Conservation (phyloP, 2,329 filamentous ascomycete genomes). For the Hymenoscyphus infarciens region DNA sequence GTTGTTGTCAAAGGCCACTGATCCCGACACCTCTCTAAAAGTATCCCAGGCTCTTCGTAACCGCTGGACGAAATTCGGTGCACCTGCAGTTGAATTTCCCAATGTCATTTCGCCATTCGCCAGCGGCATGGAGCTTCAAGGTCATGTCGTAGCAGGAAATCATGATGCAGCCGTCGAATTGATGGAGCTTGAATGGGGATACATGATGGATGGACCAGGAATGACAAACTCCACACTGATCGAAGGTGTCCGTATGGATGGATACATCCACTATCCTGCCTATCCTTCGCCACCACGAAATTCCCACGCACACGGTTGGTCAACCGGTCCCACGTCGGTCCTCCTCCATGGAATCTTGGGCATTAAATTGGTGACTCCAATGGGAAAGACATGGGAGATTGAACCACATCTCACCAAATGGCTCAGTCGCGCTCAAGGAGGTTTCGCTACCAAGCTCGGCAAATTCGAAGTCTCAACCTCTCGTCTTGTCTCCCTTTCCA, state of each 20-base stretch:
- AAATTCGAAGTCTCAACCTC: slow-evolving; percentile 35
- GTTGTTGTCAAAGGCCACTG: slow-evolving; percentile 38
- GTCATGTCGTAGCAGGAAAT: slow-evolving; percentile 42
- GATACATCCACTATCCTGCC: slow-evolving; percentile 37
- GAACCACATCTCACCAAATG: slow-evolving; percentile 39
- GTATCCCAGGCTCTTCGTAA: slow-evolving; percentile 23
- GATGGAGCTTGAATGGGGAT: slow-evolving; percentile 49
- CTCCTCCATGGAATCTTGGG: slow-evolving; percentile 44
- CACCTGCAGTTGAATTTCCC: slow-evolving; percentile 44
- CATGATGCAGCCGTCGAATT: slow-evolving; percentile 40
- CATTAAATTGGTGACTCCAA: slow-evolving; percentile 37
- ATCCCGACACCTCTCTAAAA: slow-evolving; percentile 17
- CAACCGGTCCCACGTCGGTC: slow-evolving; percentile 44
- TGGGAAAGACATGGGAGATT: slow-evolving; percentile 39
- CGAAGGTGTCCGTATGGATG: slow-evolving; percentile 39
- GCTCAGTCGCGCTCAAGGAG: slow-evolving; percentile 37
- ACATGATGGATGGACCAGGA: slow-evolving; percentile 46
- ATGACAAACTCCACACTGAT: slow-evolving; percentile 39
- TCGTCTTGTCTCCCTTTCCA: slow-evolving; percentile 19
- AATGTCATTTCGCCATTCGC: slow-evolving; percentile 47
- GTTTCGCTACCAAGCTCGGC: slow-evolving; percentile 38
- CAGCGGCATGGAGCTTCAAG: slow-evolving; percentile 44
- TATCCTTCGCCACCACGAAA: slow-evolving; percentile 35
- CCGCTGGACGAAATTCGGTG: slow-evolving; percentile 44
- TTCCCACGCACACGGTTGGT: slow-evolving; percentile 48